Evolutionary conservation across 176 grass and related monocot species (phyloP).

Genomic region (Avena sativa): DNA sequence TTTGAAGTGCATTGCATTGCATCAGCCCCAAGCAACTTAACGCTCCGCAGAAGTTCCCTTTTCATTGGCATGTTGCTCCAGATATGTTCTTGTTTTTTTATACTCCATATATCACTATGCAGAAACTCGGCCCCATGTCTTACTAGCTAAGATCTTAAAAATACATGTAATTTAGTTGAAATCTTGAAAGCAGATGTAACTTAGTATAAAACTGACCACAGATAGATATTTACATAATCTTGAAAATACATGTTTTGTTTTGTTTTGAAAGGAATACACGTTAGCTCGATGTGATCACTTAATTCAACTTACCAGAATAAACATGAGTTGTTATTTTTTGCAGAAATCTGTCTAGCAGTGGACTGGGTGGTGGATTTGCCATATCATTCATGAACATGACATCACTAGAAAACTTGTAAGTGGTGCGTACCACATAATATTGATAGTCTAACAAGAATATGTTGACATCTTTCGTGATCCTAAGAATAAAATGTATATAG

Average conservation of each 20-base stretch:
- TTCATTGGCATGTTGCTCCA: neutral
- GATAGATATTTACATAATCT: neutral
- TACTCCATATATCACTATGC: neutral
- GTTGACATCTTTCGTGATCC: neutral
- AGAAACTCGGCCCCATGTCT: neutral
- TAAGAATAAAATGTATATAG: neutral
- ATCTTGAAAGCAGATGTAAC: neutral
- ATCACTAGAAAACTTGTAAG: constrained; percentile 15
- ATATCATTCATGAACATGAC: constrained; percentile 13
- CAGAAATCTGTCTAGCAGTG: constrained; percentile 16
- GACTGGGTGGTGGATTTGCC: neutral
- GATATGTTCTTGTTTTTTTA: neutral
- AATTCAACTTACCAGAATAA: neutral
- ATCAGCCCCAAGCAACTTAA: neutral
- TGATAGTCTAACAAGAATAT: neutral
- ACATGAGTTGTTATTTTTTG: neutral
- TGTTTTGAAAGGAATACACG: no score
- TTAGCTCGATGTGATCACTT: neutral
- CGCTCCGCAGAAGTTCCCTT: neutral
- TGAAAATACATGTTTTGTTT: no score
- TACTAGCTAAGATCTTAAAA: neutral
- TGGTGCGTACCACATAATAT: neutral
- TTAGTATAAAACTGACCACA: neutral
- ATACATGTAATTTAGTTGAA: neutral
- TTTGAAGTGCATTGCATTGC: neutral